phyloP scores from a whole-genome alignment of 495 filamentous ascomycete genomes.

The Aspergillus heteromorphus region DNA sequence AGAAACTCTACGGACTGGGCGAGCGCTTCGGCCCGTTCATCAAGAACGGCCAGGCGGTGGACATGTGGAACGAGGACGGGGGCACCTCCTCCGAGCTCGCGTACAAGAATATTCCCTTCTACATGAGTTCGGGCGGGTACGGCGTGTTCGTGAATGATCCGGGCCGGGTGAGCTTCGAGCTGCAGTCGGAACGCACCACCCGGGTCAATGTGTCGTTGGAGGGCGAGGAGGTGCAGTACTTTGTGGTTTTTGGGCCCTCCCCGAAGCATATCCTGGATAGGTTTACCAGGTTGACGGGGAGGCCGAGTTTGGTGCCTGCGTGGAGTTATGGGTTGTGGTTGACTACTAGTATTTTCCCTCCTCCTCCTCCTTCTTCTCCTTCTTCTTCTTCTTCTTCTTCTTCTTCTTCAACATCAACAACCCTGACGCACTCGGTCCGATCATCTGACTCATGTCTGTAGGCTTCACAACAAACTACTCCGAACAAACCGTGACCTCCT shows the following conservation, averaged over 20 bases:
- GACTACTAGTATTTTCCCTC: slow-evolving; percentile 43
- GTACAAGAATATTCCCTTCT: slow-evolving; percentile 72
- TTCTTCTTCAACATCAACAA: too few species aligned
- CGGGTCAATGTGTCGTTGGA: slow-evolving; percentile 59
- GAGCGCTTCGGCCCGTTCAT: slow-evolving; percentile 67
- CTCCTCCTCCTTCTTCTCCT: background rate
- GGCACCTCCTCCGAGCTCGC: slow-evolving; percentile 65
- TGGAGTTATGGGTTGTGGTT: slow-evolving; percentile 73
- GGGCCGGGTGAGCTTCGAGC: slow-evolving; percentile 56
- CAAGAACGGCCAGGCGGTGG: slow-evolving; percentile 62
- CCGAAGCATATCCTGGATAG: slow-evolving; percentile 62
- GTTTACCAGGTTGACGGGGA: slow-evolving; percentile 59
- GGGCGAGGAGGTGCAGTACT: slow-evolving; percentile 55
- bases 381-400: too few species aligned
- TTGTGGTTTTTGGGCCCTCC: slow-evolving; percentile 60
- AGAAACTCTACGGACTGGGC: slow-evolving; percentile 64
- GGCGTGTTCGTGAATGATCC: slow-evolving; percentile 64
- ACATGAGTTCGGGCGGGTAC: slow-evolving; percentile 62
- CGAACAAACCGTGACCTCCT: slow-evolving; percentile 59
- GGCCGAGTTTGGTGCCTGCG: slow-evolving; percentile 53
- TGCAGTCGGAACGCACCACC: slow-evolving; percentile 62
- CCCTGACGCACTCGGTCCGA: background rate
- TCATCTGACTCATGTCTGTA: background rate
- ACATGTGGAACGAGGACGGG: slow-evolving; percentile 68
- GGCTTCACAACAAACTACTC: slow-evolving; percentile 66